Evolutionary conservation across 2,329 filamentous ascomycete genomes (phyloP), one percentile per base, ranked within the genome.

Genomic region (Aureobasidium subglaciale): DNA sequence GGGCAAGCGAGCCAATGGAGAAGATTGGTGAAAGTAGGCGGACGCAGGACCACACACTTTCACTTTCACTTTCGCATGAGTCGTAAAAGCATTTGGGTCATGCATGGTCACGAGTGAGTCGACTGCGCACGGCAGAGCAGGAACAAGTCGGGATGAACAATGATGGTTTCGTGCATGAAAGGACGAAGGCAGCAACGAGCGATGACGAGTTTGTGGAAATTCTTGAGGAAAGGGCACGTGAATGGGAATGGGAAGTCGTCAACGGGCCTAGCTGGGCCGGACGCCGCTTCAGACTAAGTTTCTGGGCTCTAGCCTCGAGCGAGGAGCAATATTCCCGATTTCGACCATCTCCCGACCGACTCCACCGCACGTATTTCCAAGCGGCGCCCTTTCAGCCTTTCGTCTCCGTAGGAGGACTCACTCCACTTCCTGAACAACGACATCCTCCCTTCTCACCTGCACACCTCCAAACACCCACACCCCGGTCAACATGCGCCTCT

Each of bases 401-500:
- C 11, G 22, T 30, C 40, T 20, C 42, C 15, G 15, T 11, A 20
- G 13, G n/a, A n/a, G n/a, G n/a, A n/a, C 34, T 37, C 34, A 6
- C 37, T 29, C 41, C 25, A 15, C 42, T 32, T 32, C 42, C 27
- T 45, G 42, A 32, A 29, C 40, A 43, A 43, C n/a, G 29, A 30
- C 42, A 45, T 30, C 42, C 16, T 45, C 34, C 37, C 10, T 34
- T 27, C 9, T 30, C 37, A 32, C 35, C 24, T 24, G 5, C 13
- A 6, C 35, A 16, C 15, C 37, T 18, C 32, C 13, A 49, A 32
- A 3, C 35, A 53, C 27, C 11, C 16, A 24, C 27, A 40, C 13
- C 16, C 49, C 35, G 29, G 29, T 49, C 30, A 42, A 53, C 49
- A 53, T 53, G 49, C 49, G 35, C 24, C 37, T 53, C 37, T n/a